These are phyloP conservation scores for Pseudogymnoascus sp. DNA, from an alignment of 2,329 filamentous ascomycete genomes.

Conservation along the genomic window DNA sequence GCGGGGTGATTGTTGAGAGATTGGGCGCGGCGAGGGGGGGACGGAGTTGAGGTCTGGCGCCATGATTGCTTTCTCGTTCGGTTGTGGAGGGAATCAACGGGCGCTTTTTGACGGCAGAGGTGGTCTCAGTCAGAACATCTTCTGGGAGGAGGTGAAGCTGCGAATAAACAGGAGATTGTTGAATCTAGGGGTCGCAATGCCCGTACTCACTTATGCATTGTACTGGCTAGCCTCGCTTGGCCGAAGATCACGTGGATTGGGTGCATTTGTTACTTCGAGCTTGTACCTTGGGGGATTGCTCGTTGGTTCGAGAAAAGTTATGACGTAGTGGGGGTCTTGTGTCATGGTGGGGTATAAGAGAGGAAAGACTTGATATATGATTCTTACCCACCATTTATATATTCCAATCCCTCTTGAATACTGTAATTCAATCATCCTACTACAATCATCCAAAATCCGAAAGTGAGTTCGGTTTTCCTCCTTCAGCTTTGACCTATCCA, in stretches of 20 bases:
- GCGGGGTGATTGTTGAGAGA: slow-evolving; percentile 20
- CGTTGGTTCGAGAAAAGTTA: not conserved
- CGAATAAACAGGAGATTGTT: not conserved
- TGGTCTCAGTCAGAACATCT: not conserved
- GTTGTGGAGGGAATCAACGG: not conserved
- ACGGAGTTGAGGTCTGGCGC: slow-evolving; percentile 30
- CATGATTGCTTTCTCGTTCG: slow-evolving; percentile 17
- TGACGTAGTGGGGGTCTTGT: slow-evolving; percentile 7
- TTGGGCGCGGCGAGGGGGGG: slow-evolving; percentile 23
- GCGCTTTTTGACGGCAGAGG: not conserved
- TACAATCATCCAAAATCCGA: not conserved
- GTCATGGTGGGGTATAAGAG: slow-evolving; percentile 3
- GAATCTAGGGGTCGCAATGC: not conserved
- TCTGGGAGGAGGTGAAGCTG: not conserved
- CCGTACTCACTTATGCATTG: not conserved
- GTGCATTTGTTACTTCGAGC: not conserved
- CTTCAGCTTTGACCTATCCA: not conserved
- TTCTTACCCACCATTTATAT: not conserved
- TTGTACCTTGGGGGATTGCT: slow-evolving; percentile 3
- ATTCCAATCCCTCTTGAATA: not conserved
- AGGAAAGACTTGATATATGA: not conserved
- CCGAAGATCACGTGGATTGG: not conserved
- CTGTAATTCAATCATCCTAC: not conserved
- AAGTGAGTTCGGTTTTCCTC: not conserved
- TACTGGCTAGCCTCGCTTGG: not conserved